Conservation (phyloP, 1,284 basidiomycete species). For the Blastosporella zonata region DNA sequence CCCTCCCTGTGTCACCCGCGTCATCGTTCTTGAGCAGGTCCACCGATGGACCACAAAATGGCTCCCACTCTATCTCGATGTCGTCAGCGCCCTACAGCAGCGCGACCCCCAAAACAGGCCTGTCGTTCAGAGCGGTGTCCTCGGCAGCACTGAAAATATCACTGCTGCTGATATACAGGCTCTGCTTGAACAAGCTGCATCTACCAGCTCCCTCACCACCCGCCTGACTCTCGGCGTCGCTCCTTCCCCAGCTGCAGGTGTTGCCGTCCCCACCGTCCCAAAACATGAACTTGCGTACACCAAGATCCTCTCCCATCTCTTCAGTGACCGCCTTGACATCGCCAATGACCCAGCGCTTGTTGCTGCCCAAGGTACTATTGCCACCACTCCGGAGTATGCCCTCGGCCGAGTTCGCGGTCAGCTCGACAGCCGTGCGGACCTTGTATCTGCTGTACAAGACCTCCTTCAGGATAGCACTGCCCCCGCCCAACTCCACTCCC, state of each 20-base stretch:
- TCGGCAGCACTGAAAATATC: conserved; percentile 50
- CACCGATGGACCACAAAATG: conserved; percentile 79
- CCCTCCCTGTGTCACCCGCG: conserved; percentile 61
- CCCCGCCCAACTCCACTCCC: conserved; percentile 61
- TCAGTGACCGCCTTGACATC: conserved; percentile 81
- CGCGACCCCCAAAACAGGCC: conserved; percentile 49
- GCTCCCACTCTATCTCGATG: conserved; percentile 85
- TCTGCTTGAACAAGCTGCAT: conserved; percentile 43
- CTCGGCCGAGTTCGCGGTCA: conserved; percentile 88
- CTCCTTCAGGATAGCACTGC: conserved; percentile 50
- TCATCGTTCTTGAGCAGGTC: conserved; percentile 86
- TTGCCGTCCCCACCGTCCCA: conserved; percentile 60
- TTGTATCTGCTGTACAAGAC: conserved; percentile 61
- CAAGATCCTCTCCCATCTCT: conserved; percentile 82
- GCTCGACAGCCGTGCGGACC: conserved; percentile 65
- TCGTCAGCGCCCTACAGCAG: conserved; percentile 73
- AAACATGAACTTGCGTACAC: conserved; percentile 92
- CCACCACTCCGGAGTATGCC: conserved; percentile 91
- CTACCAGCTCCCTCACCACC: conserved; percentile 31
- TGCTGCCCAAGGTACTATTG: conserved; percentile 61
- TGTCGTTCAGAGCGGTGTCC: conserved; percentile 55
- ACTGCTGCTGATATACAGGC: conserved; percentile 44
- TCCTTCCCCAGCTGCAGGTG: conserved; percentile 20
- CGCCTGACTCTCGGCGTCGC: conserved; percentile 46
- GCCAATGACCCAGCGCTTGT: conserved; percentile 82